Evolutionary conservation across 352 stramenopile genomes (phyloP).

Genomic region (Pythium guiyangense): DNA sequence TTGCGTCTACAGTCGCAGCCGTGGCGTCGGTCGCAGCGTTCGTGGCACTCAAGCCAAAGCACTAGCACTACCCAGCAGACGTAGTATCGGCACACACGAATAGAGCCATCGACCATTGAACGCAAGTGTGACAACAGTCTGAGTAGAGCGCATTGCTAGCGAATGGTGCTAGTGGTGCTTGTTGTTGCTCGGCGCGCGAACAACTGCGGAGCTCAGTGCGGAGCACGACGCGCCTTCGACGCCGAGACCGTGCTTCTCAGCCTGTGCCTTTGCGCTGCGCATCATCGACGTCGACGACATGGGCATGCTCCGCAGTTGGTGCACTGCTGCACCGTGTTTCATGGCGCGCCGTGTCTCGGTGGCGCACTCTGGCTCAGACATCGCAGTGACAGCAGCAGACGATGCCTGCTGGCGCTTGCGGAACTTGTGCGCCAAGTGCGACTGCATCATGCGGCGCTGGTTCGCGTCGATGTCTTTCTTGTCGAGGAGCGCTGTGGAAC

Average conservation of each 20-base stretch:
- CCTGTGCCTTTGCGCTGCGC: conserved; percentile 12
- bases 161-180: conserved; percentile 16
- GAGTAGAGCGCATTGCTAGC: no score
- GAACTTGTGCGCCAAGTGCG: conserved; percentile 67
- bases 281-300: conserved; percentile 12
- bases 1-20: conserved; percentile 29
- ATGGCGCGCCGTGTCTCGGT: conserved; percentile 31
- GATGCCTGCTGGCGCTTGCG: conserved; percentile 30
- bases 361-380: conserved; percentile 1
- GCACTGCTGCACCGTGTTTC: conserved; percentile 40
- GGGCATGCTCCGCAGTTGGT: conserved; percentile 41
- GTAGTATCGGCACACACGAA: neutral
- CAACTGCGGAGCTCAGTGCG: conserved; percentile 22
- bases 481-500: conserved; percentile 64
- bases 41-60: conserved; percentile 47
- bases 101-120: no score
- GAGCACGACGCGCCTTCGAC: conserved; percentile 35
- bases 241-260: conserved; percentile 24
- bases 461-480: conserved; percentile 71
- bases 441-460: conserved; percentile 77
- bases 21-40: conserved; percentile 30
- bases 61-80: conserved; percentile 6
- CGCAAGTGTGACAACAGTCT: no score
- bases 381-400: no score
- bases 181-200: conserved; percentile 30